Conservation (phyloP, 2,329 filamentous ascomycete species). For the Colletotrichum phormii region DNA sequence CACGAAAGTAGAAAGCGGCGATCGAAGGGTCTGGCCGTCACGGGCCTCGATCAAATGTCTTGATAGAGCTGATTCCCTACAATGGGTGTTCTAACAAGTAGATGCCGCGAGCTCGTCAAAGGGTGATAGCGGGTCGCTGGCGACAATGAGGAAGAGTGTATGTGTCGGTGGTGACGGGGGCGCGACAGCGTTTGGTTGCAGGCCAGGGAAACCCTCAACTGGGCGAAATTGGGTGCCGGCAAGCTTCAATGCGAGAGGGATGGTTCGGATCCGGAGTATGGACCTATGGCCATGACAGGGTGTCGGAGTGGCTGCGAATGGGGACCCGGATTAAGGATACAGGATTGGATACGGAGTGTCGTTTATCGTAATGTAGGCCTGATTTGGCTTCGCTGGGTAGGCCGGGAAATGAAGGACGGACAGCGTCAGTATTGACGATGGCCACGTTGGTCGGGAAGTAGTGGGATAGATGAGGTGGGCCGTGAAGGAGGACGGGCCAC, state of each 20-base stretch:
- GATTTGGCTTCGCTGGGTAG: constrained; percentile 23
- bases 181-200: constrained; percentile 25
- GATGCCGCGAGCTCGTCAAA: background rate
- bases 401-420: constrained; percentile 28
- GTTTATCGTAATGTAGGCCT: constrained; percentile 27
- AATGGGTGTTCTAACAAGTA: background rate
- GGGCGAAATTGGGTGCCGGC: constrained; percentile 27
- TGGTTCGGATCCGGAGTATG: constrained; percentile 21
- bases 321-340: constrained; percentile 27
- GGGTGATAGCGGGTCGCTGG: background rate
- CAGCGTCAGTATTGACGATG: constrained; percentile 31
- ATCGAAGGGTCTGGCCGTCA: constrained; percentile 22
- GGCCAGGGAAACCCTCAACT: constrained; percentile 31
- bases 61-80: background rate
- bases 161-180: constrained; percentile 18
- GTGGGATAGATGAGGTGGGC: constrained; percentile 12
- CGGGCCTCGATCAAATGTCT: constrained; percentile 21
- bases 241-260: constrained; percentile 32
- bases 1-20: background rate
- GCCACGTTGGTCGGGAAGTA: constrained; percentile 31
- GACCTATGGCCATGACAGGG: constrained; percentile 34
- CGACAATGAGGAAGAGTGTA: constrained; percentile 16
- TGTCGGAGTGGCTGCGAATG: background rate
- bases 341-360: constrained; percentile 7
- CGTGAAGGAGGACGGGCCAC: constrained; percentile 29